Percentiles rank a stretch among this genome's conserved stretches.
Evolutionary conservation across 202 grass and related monocot genomes (phyloP).

Genomic region (Musa balbisiana): DNA sequence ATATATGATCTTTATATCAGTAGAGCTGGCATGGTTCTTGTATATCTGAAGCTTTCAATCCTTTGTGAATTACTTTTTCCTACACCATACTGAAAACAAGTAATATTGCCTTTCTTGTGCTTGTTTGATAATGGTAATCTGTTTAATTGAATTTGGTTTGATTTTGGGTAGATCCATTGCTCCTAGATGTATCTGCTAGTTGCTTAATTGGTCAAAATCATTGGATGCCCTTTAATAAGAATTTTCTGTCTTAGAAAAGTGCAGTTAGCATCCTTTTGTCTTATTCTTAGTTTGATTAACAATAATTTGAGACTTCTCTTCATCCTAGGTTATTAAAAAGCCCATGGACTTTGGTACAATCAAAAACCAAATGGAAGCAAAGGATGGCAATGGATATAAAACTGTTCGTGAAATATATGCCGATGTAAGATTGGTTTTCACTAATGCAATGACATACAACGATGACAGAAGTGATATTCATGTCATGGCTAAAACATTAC

Average conservation of each 20-base stretch:
- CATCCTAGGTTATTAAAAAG: conserved; percentile 70
- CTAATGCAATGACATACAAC: conserved; percentile 92
- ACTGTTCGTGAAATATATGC: conserved; percentile 82
- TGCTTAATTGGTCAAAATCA: not conserved
- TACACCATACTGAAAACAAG: no score
- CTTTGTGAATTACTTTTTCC: no score
- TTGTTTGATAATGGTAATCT: no score
- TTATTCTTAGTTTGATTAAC: no score
- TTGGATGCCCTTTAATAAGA: not conserved
- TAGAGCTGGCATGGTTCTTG: no score
- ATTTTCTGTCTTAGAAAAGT: not conserved
- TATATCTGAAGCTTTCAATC: no score
- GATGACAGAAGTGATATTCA: conserved; percentile 52
- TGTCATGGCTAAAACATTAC: conserved; percentile 69
- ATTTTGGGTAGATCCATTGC: not conserved
- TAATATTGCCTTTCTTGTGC: no score
- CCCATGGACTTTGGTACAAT: conserved; percentile 92
- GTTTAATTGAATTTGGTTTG: not conserved
- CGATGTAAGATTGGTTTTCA: conserved; percentile 89
- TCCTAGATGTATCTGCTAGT: not conserved
- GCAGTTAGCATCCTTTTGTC: not conserved
- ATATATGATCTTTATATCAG: no score
- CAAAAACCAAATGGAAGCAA: conserved; percentile 80
- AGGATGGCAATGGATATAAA: conserved; percentile 52
- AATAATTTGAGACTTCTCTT: conserved; percentile 8